Evolutionary conservation across 176 grass and related monocot species (phyloP), one percentile per base, ranked within the genome.

Genomic region (Lolium rigidum): DNA sequence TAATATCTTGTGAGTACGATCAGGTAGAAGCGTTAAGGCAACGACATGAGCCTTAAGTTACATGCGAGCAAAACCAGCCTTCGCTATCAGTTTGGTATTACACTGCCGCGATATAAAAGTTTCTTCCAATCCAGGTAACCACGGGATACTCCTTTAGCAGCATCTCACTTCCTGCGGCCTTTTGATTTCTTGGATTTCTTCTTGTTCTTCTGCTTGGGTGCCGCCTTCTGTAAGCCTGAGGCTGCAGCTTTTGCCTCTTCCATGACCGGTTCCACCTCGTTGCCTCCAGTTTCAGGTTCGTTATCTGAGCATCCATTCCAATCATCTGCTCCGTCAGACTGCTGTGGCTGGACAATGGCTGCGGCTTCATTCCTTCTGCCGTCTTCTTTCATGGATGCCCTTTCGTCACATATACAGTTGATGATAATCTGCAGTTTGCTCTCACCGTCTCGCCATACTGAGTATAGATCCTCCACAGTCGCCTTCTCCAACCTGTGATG

Each of bases 381-480:
- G 15, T 20, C 57, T 57, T 78, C 77, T 56, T 68, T 17, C 15
- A 20, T 46, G 0, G 66, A 86, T 3, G 55, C 39, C 69, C 35
- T 77, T 31, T 84, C 81, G 17, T 46, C 43, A 9, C 25, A 21
- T 25, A 93, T 17, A 35, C 60, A 39, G 49, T 56, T 54, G 65
- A 90, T 68, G 56, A 93, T 41, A 17, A 55, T 39, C 49, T 74
- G 51, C 73, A 93, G 11, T 61, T 82, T 90, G 7, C 25, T 84
- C 56, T 82, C 57, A 4, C 81, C 82, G 69, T 90, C 85, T 57
- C 43, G 14, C 91, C 81, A 87, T 9, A 21, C 50, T 0, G 76
- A 82, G 86, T 81, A 77, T 24, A 92, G 51, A 24, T 80, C 84
- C 5, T 86, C 22, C 2, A 49, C 22, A 78, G 83, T 24, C 4